phyloP scores from a whole-genome alignment of 352 stramenopile species.

The Globisporangium megalacanthum region DNA sequence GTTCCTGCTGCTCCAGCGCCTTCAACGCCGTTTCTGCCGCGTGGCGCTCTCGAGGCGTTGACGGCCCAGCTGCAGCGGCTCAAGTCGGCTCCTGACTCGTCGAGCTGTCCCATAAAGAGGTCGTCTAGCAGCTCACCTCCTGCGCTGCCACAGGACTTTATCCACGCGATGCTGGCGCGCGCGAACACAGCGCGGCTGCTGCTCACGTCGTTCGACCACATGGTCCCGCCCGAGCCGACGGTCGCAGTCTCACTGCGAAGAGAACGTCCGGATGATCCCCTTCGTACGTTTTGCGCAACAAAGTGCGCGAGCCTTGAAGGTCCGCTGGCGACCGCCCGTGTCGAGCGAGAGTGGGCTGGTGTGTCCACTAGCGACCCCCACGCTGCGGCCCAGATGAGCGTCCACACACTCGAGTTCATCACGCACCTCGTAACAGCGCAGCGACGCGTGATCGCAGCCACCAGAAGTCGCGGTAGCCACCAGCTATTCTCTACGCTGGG shows the following conservation, averaged over 20 bases:
- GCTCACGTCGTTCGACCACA: slow-evolving; percentile 6
- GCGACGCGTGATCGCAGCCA: not conserved
- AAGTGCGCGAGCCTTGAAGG: slow-evolving; percentile 22
- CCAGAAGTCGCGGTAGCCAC: not conserved
- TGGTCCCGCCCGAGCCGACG: not conserved
- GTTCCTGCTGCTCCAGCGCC: not conserved
- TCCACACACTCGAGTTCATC: slow-evolving; percentile 8
- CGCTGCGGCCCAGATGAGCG: slow-evolving; percentile 5
- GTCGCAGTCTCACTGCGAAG: no score
- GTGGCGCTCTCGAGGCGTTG: not conserved
- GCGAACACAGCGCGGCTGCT: slow-evolving; percentile 18
- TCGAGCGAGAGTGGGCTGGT: slow-evolving; percentile 2
- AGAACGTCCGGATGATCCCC: not conserved
- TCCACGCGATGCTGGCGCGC: slow-evolving; percentile 13
- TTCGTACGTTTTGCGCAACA: slow-evolving; percentile 23
- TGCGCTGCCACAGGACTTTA: not conserved
- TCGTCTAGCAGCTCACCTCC: not conserved
- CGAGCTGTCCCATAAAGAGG: no score
- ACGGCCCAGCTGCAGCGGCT: not conserved
- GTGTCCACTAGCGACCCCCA: not conserved
- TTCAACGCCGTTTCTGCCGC: not conserved
- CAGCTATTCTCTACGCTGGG: not conserved
- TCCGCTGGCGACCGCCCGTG: slow-evolving; percentile 18
- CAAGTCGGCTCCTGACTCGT: no score
- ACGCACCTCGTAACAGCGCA: slow-evolving; percentile 6